These are phyloP conservation scores for Oryza meyeriana DNA, from an alignment of 176 grass and related monocot genomes.

Conservation along the genomic window DNA sequence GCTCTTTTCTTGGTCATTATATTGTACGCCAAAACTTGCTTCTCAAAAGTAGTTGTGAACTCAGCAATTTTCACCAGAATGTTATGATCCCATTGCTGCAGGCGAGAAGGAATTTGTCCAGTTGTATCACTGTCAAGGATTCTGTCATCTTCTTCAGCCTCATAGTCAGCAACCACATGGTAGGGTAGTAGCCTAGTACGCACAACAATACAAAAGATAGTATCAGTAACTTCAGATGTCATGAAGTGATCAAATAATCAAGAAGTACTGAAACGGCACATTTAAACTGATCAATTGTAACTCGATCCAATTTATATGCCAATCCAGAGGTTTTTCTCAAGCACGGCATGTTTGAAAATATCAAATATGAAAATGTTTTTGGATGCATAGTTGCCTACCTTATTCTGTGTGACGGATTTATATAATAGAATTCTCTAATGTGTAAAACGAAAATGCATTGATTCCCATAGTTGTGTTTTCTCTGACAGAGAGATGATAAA, in stretches of 20 bases:
- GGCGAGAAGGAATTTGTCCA: conserved; percentile 71
- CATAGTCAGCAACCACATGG: conserved; percentile 96
- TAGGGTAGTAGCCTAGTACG: conserved; percentile 85
- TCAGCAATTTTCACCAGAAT: conserved; percentile 93
- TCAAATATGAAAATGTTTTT: not conserved
- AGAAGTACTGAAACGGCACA: not conserved
- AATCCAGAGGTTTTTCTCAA: not conserved
- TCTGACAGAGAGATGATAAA: not conserved
- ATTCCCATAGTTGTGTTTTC: not conserved
- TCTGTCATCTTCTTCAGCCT: conserved; percentile 99
- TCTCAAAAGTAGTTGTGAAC: conserved; percentile 91
- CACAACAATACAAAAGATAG: conserved; percentile 7
- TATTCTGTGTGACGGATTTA: not conserved
- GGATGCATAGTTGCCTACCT: not conserved
- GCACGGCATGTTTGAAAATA: not conserved
- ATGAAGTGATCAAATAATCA: conserved; percentile 1
- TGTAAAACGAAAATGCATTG: not conserved
- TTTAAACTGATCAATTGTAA: not conserved
- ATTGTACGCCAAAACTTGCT: conserved; percentile 95
- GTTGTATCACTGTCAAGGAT: conserved; percentile 71
- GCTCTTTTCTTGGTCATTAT: conserved; percentile 91
- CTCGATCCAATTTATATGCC: not conserved
- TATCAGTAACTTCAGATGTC: conserved; percentile 22
- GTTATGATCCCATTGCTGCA: conserved; percentile 99
- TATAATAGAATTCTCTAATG: not conserved